Base-by-base conservation (phyloP, 805 yeast species). In the Saturnispora hagleri region DNA sequence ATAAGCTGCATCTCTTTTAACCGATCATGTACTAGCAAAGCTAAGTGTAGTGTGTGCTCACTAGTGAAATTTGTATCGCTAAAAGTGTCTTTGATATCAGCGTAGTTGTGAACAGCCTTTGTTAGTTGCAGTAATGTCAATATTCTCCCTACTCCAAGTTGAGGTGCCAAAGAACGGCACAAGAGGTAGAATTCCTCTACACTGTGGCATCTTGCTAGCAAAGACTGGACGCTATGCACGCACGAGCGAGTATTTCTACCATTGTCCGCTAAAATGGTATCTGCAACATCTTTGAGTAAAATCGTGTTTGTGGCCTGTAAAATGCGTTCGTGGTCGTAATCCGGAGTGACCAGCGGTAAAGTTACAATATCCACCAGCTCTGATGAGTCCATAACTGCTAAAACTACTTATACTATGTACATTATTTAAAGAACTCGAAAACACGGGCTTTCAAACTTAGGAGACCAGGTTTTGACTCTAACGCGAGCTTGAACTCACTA, bases 381-480 rank as follows among this genome's bases (percentile, higher is more conserved):
- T n/a, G 35, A n/a, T 5, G 12, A 9, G 8, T n/a, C 12, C 38
- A 41, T 41, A 10, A 8, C 4, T 5, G n/a, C 13, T 22, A 2
- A 24, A 24, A 22, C 20, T 38, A 38, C 22, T 9, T 38, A 41
- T 22, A 41, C 31, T 12, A 17, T 24, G 20, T 17, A 41, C 27
- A 24, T 27, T 41, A 41, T 18, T 13, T 27, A 41, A 41, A 22
- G n/a, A 27, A 41, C 7, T 28, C 15, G 15, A 43, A 49, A 35
- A 49, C 51, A 33, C 51, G 47, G n/a, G 35, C 43, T 35, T 43
- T 49, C 22, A 49, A 49, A 10, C n/a, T 18, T 13, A 34, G 5
- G 10, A 49, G 36, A 24, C 36, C 10, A 13, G 41, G 31, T 18
- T 26, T 22, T 47, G 44, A 41, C 26, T 41, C 31, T 26, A 47